Evolutionary conservation across 1,284 basidiomycete species (phyloP), one percentile per base, ranked within the genome.

Genomic region (Ganoderma lingzhi): DNA sequence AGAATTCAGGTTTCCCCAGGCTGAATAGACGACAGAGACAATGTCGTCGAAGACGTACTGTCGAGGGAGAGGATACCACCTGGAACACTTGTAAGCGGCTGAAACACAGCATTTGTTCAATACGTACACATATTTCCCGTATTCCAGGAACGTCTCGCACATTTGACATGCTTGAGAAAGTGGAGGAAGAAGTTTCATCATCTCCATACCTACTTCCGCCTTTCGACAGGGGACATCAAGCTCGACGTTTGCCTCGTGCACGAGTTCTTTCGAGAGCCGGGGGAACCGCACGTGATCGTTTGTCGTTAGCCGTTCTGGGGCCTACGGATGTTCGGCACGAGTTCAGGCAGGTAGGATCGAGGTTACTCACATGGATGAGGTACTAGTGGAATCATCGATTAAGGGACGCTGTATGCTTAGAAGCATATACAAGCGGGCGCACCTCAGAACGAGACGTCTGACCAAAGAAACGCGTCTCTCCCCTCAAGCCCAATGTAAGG

Each of bases 361-460:
- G 28, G 8, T 15, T 19, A 72, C 81, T 73, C 76, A 88, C 87
- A 68, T 84, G 83, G 6, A 88, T 82, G 17, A 90, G 83, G 74
- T 85, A 88, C 88, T 89, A 32, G 14, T 23, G 48, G 44, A 23
- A 17, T n/a, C 14, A n/a, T 12, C 14, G 19, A 37, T 23, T 23
- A 3, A 28, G 53, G 45, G 23, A 17, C 51, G 4, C 30, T 1
- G 3, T 32, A 55, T 17, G 6, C 23, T 23, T 23, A 32, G 53
- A 35, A 5, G 53, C 15, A 37, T n/a, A 70, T 41, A 70, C 35
- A 44, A 2, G 15, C 3, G 73, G 12, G 74, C 82, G 65, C 74
- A 90, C 90, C 83, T 92, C 90, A 45, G 88, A 84, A 30, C 89
- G 84, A 1, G 90, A 88, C 2, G 89, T 91, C 67, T 86, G 84